Evolutionary conservation across 257 asterid species (phyloP), one percentile per base, ranked within the genome.

Genomic region (Solanum ossicruentum): DNA sequence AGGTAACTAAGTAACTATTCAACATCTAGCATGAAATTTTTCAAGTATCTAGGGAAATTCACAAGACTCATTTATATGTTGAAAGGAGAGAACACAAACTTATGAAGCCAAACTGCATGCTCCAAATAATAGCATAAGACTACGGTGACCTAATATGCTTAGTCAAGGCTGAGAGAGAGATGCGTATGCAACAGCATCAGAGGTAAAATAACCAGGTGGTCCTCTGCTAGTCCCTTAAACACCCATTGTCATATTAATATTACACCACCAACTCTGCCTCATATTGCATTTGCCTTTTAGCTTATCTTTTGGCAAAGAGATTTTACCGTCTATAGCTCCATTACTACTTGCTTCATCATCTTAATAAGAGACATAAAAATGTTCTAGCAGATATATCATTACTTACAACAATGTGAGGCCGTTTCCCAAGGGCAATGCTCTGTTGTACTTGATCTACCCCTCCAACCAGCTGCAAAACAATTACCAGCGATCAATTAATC

Each of bases 381-480:
- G 56, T 52, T 36, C 36, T 39, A 61, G 54, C 55, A 63, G 79
- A 87, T 21, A 87, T 17, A 84, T 20, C 20, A 78, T 52, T 84
- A 91, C 97, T 93, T 88, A 95, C 99, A 60, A 96, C 87, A 85
- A 96, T 90, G 84, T 96, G 97, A 26, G 99, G 99, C 84, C 99
- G 92, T 88, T 90, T 95, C 49, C 93, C 96, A 10, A 96, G 97
- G 66, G 88, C 86, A 88, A 92, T 90, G 86, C 94, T 92, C 92
- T 96, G 99, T 83, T 93, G 97, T 60, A 92, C 92, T n/a, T 78
- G 89, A 83, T 91, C 95, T 81, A 92, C 89, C 10, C 99, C 99
- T 85, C 99, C 99, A 73, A 96, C 96, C 86, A 96, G 96, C 99
- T 96, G 91, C 86, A 77, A 89, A 84, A 55, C 28, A 82, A 83